Evolutionary conservation across 768 basidiomycete species (phyloP).

Genomic region (Termitomyces sp.): DNA sequence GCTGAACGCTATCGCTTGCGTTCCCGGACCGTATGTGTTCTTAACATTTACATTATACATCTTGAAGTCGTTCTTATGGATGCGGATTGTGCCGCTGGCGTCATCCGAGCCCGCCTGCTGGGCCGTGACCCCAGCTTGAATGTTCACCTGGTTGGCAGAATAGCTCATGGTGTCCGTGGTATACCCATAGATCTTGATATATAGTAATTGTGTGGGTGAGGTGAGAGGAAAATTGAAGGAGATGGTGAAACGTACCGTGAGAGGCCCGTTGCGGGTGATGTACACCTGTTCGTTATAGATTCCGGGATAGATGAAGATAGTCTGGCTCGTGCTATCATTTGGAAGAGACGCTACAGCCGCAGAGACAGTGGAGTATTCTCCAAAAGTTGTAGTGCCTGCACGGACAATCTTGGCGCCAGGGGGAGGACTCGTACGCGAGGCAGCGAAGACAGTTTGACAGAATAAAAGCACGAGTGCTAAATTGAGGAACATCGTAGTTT

Average conservation of each 20-base stretch:
- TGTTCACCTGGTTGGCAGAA: constrained; percentile 34
- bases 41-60: constrained; percentile 50
- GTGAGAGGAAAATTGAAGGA: not conserved
- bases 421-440: constrained; percentile 39
- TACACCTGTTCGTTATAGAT: constrained; percentile 42
- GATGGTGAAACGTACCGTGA: constrained; percentile 27
- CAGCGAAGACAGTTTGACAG: constrained; percentile 18
- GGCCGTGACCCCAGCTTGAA: constrained; percentile 33
- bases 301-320: constrained; percentile 47
- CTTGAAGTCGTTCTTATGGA: constrained; percentile 44
- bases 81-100: constrained; percentile 43
- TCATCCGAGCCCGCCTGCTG: constrained; percentile 41
- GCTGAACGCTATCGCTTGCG: constrained; percentile 48
- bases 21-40: constrained; percentile 41
- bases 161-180: constrained; percentile 37
- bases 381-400: constrained; percentile 32
- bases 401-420: constrained; percentile 40
- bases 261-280: constrained; percentile 41
- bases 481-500: not conserved
- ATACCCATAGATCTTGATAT: constrained; percentile 38
- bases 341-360: constrained; percentile 41
- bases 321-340: constrained; percentile 31
- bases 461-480: not conserved
- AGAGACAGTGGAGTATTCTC: constrained; percentile 36
- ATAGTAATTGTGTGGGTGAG: not conserved